Evolutionary conservation across 805 yeast genomes (phyloP).

Genomic region (Maudiozyma barnettii): DNA sequence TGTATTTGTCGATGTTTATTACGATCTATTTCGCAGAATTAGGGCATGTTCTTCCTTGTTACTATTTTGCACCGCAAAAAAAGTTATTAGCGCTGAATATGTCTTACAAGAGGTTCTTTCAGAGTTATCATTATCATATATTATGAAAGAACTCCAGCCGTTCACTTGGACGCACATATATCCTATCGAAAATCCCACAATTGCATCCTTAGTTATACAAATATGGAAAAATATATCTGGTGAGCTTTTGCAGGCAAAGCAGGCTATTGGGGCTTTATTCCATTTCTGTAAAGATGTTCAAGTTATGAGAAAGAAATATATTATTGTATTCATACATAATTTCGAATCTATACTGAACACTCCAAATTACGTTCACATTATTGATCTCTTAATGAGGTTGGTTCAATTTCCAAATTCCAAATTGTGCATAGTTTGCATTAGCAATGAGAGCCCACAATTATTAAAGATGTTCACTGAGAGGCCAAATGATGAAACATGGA

Average conservation of each 20-base stretch:
- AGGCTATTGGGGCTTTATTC: slow-evolving; percentile 56
- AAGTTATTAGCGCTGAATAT: neutral
- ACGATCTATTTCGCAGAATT: neutral
- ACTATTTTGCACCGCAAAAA: neutral
- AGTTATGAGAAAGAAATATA: slow-evolving; percentile 31
- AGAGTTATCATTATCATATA: neutral
- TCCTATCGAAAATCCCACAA: neutral
- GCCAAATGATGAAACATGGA: neutral
- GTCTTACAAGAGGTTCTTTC: neutral
- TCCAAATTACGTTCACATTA: neutral
- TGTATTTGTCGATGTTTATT: neutral
- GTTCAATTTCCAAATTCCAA: neutral
- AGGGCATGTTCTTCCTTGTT: neutral
- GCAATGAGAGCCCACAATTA: neutral
- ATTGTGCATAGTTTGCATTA: neutral
- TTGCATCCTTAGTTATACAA: neutral
- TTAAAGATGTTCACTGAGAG: neutral
- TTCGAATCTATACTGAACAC: slow-evolving; percentile 58
- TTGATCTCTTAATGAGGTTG: neutral
- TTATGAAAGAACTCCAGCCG: neutral
- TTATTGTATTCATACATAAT: slow-evolving; percentile 77
- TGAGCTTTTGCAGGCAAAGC: neutral
- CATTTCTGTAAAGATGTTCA: slow-evolving; percentile 44
- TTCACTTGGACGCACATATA: neutral
- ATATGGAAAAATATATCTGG: neutral